phyloP scores from a whole-genome alignment of 208 protist species.

The Phytomonas francai region DNA sequence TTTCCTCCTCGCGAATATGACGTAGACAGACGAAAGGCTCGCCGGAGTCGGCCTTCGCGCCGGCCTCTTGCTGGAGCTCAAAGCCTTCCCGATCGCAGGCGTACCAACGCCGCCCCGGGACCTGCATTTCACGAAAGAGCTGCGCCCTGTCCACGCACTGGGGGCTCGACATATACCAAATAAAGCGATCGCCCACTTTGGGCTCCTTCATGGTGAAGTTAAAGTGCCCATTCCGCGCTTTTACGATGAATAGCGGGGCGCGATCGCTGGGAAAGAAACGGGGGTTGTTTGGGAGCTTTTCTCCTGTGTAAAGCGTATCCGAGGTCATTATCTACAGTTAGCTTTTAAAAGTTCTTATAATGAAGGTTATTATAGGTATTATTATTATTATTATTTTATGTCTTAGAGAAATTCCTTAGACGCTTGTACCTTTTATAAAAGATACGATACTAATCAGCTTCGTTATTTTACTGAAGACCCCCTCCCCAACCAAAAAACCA shows the following conservation, averaged over 20 bases:
- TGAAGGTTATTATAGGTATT: too few species aligned
- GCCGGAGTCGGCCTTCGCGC: slow-evolving; percentile 39
- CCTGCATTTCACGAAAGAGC: slow-evolving; percentile 48
- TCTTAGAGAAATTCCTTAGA: too few species aligned
- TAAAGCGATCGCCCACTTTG: slow-evolving; percentile 33
- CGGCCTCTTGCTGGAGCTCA: slow-evolving; percentile 41
- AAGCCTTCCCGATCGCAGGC: slow-evolving; percentile 48
- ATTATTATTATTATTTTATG: too few species aligned
- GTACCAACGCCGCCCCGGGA: slow-evolving; percentile 62
- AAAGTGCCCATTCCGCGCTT: slow-evolving; percentile 59
- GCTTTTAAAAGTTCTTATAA: too few species aligned
- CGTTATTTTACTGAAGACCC: not conserved
- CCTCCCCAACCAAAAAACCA: not conserved
- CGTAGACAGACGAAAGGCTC: slow-evolving; percentile 66
- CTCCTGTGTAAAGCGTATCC: not conserved
- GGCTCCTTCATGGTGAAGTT: slow-evolving; percentile 51
- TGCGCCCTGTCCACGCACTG: slow-evolving; percentile 23
- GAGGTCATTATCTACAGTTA: not conserved
- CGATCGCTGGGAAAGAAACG: slow-evolving; percentile 33
- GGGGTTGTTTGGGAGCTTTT: slow-evolving; percentile 35
- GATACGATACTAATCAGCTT: not conserved
- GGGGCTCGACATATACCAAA: slow-evolving; percentile 70
- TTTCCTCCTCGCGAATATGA: slow-evolving; percentile 21
- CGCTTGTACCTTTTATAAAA: not conserved
- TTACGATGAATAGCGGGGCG: slow-evolving; percentile 50